A percentile compares a stretch with the other conserved stretches of the same genome.
phyloP scores from a whole-genome alignment of 495 filamentous ascomycete genomes.

The Evansstolkia leycettana region DNA sequence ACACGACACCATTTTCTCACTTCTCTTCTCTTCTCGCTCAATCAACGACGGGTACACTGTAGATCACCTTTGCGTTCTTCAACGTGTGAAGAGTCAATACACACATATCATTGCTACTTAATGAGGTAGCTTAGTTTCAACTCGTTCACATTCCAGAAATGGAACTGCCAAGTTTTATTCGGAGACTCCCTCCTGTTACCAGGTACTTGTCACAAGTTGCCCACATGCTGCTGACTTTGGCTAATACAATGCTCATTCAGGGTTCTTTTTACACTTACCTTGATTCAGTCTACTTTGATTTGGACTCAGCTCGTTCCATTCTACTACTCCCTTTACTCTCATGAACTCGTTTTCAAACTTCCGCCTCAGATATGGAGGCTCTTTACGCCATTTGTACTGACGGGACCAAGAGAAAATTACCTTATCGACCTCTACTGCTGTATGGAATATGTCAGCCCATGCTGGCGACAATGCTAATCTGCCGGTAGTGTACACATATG shows the following conservation, averaged over 20 bases:
- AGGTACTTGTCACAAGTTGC: conserved; percentile 34
- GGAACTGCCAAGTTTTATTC: conserved; percentile 48
- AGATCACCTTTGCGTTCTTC: too few relatives aligned
- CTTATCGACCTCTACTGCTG: conserved; percentile 76
- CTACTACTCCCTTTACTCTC: conserved; percentile 46
- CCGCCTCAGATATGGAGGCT: conserved; percentile 61
- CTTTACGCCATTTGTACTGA: conserved; percentile 61
- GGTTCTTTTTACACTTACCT: conserved; percentile 57
- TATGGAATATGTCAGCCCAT: conserved; percentile 27
- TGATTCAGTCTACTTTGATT: conserved; percentile 48
- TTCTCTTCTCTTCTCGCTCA: conserved; percentile 5
- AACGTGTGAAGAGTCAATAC: not conserved
- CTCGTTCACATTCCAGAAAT: not conserved
- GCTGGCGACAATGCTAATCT: conserved; percentile 16
- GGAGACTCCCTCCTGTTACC: conserved; percentile 56
- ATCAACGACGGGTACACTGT: too few relatives aligned
- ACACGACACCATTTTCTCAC: conserved; percentile 2
- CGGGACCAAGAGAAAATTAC: conserved; percentile 47
- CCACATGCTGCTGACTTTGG: not conserved
- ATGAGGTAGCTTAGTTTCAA: not conserved
- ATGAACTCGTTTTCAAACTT: conserved; percentile 42
- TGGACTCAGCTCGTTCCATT: conserved; percentile 45
- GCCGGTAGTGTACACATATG: conserved; percentile 50
- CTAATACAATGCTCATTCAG: conserved; percentile 24
- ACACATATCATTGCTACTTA: not conserved